Percentiles rank a stretch among this genome's conserved stretches.
phyloP scores from a whole-genome alignment of 495 filamentous ascomycete genomes.

The Penicillium malachiteum region DNA sequence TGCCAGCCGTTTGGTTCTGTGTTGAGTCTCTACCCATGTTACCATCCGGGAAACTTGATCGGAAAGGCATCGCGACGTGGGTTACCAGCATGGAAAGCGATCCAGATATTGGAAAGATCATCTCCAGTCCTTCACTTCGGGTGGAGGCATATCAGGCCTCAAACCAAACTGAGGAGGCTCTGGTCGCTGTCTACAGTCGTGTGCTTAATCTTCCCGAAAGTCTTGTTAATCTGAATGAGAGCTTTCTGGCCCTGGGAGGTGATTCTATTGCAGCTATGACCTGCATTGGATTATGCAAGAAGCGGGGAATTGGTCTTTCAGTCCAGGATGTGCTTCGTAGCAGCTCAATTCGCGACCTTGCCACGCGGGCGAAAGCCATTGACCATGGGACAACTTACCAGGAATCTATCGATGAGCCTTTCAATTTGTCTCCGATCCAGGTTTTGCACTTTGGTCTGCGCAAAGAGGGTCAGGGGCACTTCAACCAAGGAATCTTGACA shows the following conservation, averaged over 20 bases:
- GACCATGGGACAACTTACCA: conserved; percentile 31
- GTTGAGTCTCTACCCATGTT: conserved; percentile 50
- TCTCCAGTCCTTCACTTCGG: not conserved
- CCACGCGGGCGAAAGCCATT: conserved; percentile 32
- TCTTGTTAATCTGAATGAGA: conserved; percentile 52
- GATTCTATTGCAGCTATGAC: conserved; percentile 73
- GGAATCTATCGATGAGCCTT: conserved; percentile 48
- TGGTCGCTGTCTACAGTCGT: conserved; percentile 48
- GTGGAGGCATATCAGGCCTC: conserved; percentile 21
- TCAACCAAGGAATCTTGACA: conserved; percentile 69
- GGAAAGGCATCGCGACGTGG: conserved; percentile 39
- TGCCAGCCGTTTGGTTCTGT: conserved; percentile 52
- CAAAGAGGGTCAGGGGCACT: conserved; percentile 60
- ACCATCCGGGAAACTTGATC: conserved; percentile 53
- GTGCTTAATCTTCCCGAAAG: conserved; percentile 51
- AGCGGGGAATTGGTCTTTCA: conserved; percentile 51
- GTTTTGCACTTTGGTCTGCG: conserved; percentile 62
- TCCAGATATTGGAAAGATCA: conserved; percentile 15
- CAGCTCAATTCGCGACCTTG: conserved; percentile 46
- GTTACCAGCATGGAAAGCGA: conserved; percentile 34
- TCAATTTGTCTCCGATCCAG: conserved; percentile 71
- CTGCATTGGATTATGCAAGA: conserved; percentile 52
- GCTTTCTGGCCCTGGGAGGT: conserved; percentile 64
- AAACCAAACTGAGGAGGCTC: conserved; percentile 34
- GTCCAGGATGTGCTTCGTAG: conserved; percentile 53